Evolutionary conservation across 1,139 yeast species (phyloP).

Genomic region (Saccharomyces uvarum): DNA sequence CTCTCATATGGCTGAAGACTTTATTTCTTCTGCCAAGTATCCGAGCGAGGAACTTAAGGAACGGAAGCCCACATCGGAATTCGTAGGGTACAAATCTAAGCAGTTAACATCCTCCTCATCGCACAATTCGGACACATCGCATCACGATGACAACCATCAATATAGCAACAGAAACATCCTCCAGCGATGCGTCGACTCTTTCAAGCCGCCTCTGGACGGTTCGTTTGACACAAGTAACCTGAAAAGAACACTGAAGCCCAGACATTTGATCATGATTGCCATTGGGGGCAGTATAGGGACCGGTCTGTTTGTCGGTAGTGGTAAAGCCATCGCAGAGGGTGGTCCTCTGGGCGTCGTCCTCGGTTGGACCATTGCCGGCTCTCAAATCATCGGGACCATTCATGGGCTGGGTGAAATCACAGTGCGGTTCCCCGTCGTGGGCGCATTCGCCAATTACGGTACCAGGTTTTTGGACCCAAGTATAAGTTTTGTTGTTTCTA

Average conservation of each 20-base stretch:
- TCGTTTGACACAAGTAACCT: conserved; percentile 18
- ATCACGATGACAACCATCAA: conserved; percentile 1
- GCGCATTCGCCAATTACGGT: conserved; percentile 62
- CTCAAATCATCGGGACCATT: conserved; percentile 56
- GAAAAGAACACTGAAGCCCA: conserved; percentile 15
- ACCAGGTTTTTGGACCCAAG: conserved; percentile 60
- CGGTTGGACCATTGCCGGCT: conserved; percentile 45
- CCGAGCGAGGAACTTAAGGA: background rate
- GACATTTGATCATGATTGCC: conserved; percentile 40
- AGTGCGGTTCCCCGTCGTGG: conserved; percentile 60
- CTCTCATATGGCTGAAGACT: background rate
- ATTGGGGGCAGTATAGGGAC: conserved; percentile 80
- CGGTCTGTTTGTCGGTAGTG: conserved; percentile 62
- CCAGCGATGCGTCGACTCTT: conserved; percentile 15
- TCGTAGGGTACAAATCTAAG: background rate
- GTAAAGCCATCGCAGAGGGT: conserved; percentile 51
- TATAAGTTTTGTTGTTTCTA: conserved; percentile 69
- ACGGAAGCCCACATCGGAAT: background rate
- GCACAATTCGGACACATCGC: conserved; percentile 1
- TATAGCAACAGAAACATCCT: conserved; percentile 8
- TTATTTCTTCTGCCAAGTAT: background rate
- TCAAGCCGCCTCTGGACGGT: conserved; percentile 19
- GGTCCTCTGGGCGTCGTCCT: conserved; percentile 60
- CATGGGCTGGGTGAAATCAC: conserved; percentile 64
- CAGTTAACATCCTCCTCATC: background rate